phyloP scores from a whole-genome alignment of 2,329 filamentous ascomycete genomes.

The Penicillium sp. region DNA sequence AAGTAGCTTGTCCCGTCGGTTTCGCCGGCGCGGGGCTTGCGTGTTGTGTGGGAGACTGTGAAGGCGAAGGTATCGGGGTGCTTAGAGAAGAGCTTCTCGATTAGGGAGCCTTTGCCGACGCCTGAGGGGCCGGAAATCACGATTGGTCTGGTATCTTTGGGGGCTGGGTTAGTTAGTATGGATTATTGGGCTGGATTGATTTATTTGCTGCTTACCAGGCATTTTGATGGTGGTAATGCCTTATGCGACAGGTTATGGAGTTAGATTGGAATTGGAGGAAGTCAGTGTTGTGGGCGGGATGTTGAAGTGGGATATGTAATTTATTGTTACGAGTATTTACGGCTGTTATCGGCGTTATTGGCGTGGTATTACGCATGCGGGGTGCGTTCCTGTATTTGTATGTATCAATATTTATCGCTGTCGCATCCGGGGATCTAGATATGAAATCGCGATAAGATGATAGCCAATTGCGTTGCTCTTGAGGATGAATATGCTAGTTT shows the following conservation, averaged over 20 bases:
- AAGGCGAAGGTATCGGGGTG: constrained; percentile 46
- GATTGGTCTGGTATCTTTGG: constrained; percentile 27
- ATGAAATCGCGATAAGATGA: too few species aligned
- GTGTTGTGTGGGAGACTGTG: constrained; percentile 68
- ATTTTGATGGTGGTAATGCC: neutral
- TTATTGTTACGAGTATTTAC: neutral
- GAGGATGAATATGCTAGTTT: neutral
- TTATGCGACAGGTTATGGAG: neutral
- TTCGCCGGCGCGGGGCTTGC: constrained; percentile 73
- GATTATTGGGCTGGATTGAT: neutral
- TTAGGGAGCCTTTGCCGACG: constrained; percentile 44
- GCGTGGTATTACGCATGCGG: neutral
- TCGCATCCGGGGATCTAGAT: neutral
- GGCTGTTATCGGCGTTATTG: neutral
- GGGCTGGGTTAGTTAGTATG: neutral
- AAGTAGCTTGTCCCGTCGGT: constrained; percentile 77
- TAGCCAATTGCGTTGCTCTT: too few species aligned
- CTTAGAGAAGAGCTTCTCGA: constrained; percentile 43
- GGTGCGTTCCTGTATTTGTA: neutral
- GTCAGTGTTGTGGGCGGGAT: neutral
- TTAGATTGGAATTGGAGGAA: neutral
- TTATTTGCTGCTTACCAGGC: neutral
- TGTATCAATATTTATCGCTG: neutral
- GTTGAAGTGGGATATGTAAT: neutral
- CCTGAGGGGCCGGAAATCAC: constrained; percentile 45